Evolutionary conservation across 495 filamentous ascomycete genomes (phyloP), one percentile per base, ranked within the genome.

Genomic region (Chaetomium cochliodes): DNA sequence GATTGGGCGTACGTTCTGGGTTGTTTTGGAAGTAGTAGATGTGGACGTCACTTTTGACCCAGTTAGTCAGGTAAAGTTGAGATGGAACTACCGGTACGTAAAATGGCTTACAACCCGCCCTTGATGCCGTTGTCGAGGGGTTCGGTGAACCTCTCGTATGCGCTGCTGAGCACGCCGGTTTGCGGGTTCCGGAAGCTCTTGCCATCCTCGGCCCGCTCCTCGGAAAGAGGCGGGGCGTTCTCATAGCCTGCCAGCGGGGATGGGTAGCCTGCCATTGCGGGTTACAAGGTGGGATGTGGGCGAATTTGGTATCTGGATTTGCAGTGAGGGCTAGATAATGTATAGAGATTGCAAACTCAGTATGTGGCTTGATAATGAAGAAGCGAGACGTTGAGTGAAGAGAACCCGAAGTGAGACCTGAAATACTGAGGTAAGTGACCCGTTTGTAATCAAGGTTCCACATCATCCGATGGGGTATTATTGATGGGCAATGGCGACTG

Each of bases 21-120:
- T 89, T 88, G 55, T 76, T 82, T 77, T 90, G 85, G 67, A 84
- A 86, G 70, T 89, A 88, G 76, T 94, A 96, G 69, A 96, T 87
- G 76, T 96, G 92, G 7, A 92, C 75, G 73, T 96, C 92, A 68
- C 82, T 84, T 22, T 23, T 8, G 28, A 16, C 18, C 26, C 20
- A 20, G 22, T 23, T 16, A 61, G 49, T 47, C 25, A 16, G 7
- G 15, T 54, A 30, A 54, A 6, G 25, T 37, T 37, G 33, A 11
- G 33, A 12, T 37, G 33, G 8, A 37, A 37, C 5, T 3, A 12
- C 33, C 33, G 1, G 33, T 37, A 5, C 5, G 33, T 7, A 12
- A 37, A 37, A 37, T 52, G 3, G 26, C 26, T 77, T 63, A 85
- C 82, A 87, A 87, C 20, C 78, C 86, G 33, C 88, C 87, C 11